Percentiles rank a stretch among this genome's conserved stretches.
Evolutionary conservation across 2,329 filamentous ascomycete genomes (phyloP).

Genomic region (Aschersonia sp.): DNA sequence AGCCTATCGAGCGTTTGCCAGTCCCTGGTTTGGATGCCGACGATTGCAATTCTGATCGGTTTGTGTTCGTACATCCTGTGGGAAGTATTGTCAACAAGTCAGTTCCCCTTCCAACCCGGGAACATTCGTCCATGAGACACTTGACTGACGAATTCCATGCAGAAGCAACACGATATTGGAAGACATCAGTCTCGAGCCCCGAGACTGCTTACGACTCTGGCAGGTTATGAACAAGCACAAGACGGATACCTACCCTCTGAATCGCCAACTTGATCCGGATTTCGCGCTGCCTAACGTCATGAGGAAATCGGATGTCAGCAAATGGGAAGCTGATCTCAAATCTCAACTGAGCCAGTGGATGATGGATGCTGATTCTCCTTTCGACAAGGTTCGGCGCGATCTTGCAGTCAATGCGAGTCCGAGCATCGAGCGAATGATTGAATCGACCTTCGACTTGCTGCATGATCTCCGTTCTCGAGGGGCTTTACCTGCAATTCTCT

Average conservation of each 20-base stretch:
- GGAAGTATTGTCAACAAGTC: slow-evolving; percentile 43
- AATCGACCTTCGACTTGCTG: slow-evolving; percentile 1
- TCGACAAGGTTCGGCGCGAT: background rate
- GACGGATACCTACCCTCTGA: slow-evolving; percentile 33
- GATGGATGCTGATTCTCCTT: background rate
- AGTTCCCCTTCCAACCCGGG: slow-evolving; percentile 4
- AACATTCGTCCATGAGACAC: background rate
- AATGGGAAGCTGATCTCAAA: slow-evolving; percentile 52
- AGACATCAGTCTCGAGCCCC: slow-evolving; percentile 54
- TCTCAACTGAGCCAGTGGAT: background rate
- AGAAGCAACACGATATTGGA: slow-evolving; percentile 40
- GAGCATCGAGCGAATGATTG: background rate
- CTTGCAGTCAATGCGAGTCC: background rate
- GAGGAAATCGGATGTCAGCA: slow-evolving; percentile 48
- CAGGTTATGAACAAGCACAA: slow-evolving; percentile 44
- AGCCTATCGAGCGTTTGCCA: slow-evolving; percentile 23
- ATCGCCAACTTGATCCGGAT: slow-evolving; percentile 31
- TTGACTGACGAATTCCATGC: background rate
- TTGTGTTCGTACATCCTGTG: slow-evolving; percentile 47
- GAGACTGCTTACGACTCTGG: slow-evolving; percentile 56
- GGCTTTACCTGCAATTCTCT: slow-evolving; percentile 59
- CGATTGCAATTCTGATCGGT: slow-evolving; percentile 2
- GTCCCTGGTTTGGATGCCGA: slow-evolving; percentile 29
- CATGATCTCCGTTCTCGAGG: slow-evolving; percentile 43
- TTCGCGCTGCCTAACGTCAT: slow-evolving; percentile 26